Base-by-base conservation (phyloP, 2,329 filamentous ascomycete genomes). In the Gyromitra esculenta region DNA sequence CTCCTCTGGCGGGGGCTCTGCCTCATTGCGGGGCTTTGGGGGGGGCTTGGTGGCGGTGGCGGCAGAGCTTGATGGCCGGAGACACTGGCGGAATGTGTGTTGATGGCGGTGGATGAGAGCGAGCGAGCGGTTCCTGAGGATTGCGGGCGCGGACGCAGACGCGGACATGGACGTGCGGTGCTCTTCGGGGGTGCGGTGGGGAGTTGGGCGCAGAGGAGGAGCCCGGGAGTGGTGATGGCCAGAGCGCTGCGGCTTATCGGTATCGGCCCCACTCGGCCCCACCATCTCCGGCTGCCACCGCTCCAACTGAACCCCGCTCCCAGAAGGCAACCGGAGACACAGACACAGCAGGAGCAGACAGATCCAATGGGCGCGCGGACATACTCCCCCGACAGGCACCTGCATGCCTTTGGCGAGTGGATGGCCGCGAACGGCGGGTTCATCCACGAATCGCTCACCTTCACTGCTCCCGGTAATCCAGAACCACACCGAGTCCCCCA, bases 331-430 rank as follows among this genome's bases (percentile, higher is more conserved):
- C 57, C 41, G 25, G 31, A 60, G 50, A 25, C n/a, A 18, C 1
- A 37, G 60, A 43, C 18, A 25, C 18, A 25, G 77, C 77, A 73
- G 41, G 64, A 25, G 15, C 1, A 37, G 60, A 43, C n/a, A 65
- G 18, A 21, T 21, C 18, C 25, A 25, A 78, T 78, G 76, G 41
- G 64, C 9, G 15, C 56, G 5, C 65, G 65, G 31, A 41, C 41
- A 66, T 78, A 54, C 62, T 78, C 76, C 2, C 45, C 71, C 6
- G 69, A 78, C 7, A 41, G 64, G 41, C 39, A 64, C 45, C 52
- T 79, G 13, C 41, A 78, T 7, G 64, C 50, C 31, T 73, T 79
- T 9, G 68, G 43, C n/a, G 50, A 77, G 18, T 80, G 79, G 79
- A 39, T 75, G 25, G 39, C 57, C 60, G 35, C 56, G n/a, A 74